Conservation (phyloP, 1,284 basidiomycete species). For the Kwoniella shivajii region DNA sequence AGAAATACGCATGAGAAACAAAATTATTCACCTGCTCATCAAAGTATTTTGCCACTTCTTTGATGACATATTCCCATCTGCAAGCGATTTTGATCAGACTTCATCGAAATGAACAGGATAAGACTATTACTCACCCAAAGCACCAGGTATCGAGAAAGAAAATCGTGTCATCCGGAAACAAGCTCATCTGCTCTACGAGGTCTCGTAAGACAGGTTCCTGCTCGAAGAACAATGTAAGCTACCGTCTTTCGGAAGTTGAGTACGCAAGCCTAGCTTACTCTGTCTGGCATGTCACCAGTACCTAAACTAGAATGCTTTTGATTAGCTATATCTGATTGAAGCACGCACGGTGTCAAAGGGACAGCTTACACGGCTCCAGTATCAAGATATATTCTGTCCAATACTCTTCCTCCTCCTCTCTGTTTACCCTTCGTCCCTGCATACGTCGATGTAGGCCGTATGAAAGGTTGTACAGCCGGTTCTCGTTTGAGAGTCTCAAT, state of each 20-base stretch:
- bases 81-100: background rate
- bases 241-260: background rate
- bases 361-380: slow-evolving; percentile 58
- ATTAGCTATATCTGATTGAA: slow-evolving; percentile 7
- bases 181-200: slow-evolving; percentile 67
- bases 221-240: background rate
- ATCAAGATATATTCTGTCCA: slow-evolving; percentile 85
- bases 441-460: slow-evolving; percentile 52
- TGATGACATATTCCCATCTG: slow-evolving; percentile 76
- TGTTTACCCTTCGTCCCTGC: background rate
- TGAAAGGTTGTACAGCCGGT: slow-evolving; percentile 70
- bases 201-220: slow-evolving; percentile 70
- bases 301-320: slow-evolving; percentile 55
- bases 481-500: slow-evolving; percentile 68
- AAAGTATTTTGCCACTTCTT: slow-evolving; percentile 69
- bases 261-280: slow-evolving; percentile 59
- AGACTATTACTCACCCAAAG: slow-evolving; percentile 64
- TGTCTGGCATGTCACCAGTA: slow-evolving; percentile 66
- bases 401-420: slow-evolving; percentile 25
- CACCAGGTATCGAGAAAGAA: slow-evolving; percentile 95
- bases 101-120: no score
- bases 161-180: slow-evolving; percentile 66
- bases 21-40: slow-evolving; percentile 59
- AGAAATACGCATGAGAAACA: background rate
- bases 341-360: background rate